These are phyloP conservation scores for Cornus controversa DNA, from an alignment of 148 eudicot genomes.

Conservation along the genomic window DNA sequence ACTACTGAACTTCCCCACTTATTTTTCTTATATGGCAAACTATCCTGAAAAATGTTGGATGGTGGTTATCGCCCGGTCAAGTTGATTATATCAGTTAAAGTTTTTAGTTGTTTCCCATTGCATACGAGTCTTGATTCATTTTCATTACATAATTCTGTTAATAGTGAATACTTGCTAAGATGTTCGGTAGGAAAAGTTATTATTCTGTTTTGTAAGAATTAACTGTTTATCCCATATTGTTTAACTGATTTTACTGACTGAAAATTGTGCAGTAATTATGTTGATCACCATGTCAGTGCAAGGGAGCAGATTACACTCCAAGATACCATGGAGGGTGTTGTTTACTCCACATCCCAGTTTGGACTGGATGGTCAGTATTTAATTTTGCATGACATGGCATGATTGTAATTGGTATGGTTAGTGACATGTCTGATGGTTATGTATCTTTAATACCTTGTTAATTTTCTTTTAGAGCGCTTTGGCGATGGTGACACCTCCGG, in stretches of 20 bases:
- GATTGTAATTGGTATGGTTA: not conserved
- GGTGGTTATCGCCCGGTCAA: not conserved
- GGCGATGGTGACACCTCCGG: conserved; percentile 95
- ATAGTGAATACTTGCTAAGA: not conserved
- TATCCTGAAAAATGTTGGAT: not conserved
- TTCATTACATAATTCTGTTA: not conserved
- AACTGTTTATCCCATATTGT: not conserved
- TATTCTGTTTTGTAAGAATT: not conserved
- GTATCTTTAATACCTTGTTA: not conserved
- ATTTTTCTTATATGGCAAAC: no score
- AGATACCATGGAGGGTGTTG: conserved; percentile 81
- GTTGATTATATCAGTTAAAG: not conserved
- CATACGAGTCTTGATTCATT: no score
- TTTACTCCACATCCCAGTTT: conserved; percentile 77
- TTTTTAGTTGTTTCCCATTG: no score
- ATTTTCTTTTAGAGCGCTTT: conserved; percentile 77
- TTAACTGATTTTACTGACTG: conserved; percentile 15
- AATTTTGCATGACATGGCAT: conserved; percentile 14
- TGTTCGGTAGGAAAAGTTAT: not conserved
- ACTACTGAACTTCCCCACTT: no score
- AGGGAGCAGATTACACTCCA: conserved; percentile 97
- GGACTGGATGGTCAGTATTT: conserved; percentile 81
- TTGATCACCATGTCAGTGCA: conserved; percentile 93
- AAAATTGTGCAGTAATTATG: conserved; percentile 62
- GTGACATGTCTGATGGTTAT: not conserved